These are phyloP conservation scores for Pythium periplocum DNA, from an alignment of 352 stramenopile genomes.

Conservation along the genomic window DNA sequence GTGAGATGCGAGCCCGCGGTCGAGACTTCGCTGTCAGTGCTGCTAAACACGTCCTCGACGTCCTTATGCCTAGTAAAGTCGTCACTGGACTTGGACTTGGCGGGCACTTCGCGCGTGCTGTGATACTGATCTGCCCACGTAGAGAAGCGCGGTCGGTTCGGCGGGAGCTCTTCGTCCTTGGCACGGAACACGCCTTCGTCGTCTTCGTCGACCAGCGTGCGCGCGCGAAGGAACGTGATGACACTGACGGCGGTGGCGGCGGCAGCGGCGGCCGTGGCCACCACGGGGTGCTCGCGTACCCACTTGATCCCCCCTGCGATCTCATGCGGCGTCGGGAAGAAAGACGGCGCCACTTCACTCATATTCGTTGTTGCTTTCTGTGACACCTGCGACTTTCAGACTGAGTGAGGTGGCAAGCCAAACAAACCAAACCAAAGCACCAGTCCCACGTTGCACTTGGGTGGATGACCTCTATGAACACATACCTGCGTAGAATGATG, in stretches of 20 bases:
- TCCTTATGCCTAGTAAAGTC: constrained; percentile 10
- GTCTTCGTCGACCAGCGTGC: constrained; percentile 13
- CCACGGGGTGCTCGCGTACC: constrained; percentile 66
- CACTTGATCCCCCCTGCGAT: constrained; percentile 71
- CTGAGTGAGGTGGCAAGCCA: constrained; percentile 12
- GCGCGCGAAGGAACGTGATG: constrained; percentile 41
- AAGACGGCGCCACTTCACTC: constrained; percentile 60
- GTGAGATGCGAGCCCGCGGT: constrained; percentile 23
- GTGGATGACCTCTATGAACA: constrained; percentile 2
- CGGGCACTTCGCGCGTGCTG: constrained; percentile 1
- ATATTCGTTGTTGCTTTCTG: constrained; percentile 13
- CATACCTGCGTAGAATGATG: constrained; percentile 1
- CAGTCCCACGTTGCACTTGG: constrained; percentile 24
- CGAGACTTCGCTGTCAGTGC: constrained; percentile 61
- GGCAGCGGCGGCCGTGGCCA: constrained; percentile 59
- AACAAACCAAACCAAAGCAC: constrained; percentile 14
- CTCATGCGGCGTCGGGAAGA: constrained; percentile 77
- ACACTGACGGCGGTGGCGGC: constrained; percentile 68
- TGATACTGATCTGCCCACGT: constrained; percentile 26
- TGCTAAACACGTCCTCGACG: constrained; percentile 49
- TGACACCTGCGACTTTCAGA: constrained; percentile 10
- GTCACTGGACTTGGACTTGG: not conserved
- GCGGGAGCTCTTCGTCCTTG: constrained; percentile 10
- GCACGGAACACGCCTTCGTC: constrained; percentile 6
- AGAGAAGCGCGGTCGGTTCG: constrained; percentile 18